Percentiles rank a stretch among this genome's conserved stretches.
phyloP scores from a whole-genome alignment of 192 early-diverging fungal species.

The Coemansia javaensis region DNA sequence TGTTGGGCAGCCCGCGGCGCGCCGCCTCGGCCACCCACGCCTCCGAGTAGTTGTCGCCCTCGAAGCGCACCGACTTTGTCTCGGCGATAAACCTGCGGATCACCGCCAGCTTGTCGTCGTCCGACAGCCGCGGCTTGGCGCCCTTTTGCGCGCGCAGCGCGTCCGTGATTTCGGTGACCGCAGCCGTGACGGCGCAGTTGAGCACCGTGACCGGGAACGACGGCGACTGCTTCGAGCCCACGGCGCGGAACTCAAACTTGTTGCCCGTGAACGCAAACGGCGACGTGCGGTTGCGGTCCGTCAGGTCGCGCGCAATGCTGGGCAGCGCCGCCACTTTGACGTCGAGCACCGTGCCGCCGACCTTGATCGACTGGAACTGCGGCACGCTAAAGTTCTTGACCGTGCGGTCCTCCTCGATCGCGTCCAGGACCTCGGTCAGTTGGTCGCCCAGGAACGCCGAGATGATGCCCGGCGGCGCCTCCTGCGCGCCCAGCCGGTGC shows the following conservation, averaged over 20 bases:
- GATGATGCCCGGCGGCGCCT: constrained; percentile 96
- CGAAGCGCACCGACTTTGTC: constrained; percentile 80
- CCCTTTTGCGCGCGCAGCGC: constrained; percentile 80
- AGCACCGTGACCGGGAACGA: constrained; percentile 93
- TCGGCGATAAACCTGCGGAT: constrained; percentile 75
- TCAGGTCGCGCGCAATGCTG: constrained; percentile 89
- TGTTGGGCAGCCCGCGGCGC: constrained; percentile 94
- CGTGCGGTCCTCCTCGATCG: constrained; percentile 84
- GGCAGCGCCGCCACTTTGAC: constrained; percentile 93
- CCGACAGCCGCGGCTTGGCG: constrained; percentile 68
- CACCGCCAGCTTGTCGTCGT: constrained; percentile 85
- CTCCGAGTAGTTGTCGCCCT: constrained; percentile 96
- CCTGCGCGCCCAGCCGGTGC: constrained; percentile 96
- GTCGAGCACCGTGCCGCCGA: constrained; percentile 93
- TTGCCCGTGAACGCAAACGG: constrained; percentile 99
- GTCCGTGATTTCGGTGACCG: constrained; percentile 67
- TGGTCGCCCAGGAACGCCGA: constrained; percentile 98
- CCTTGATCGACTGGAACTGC: constrained; percentile 84
- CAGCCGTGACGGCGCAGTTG: constrained; percentile 86
- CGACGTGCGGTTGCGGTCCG: constrained; percentile 99
- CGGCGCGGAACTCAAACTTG: constrained; percentile 99
- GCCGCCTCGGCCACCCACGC: constrained; percentile 91
- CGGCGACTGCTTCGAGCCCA: constrained; percentile 96
- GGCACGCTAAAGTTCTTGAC: constrained; percentile 84
- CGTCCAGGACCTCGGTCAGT: constrained; percentile 89